A percentile compares a stretch with the other conserved stretches of the same genome.
These are phyloP conservation scores for Kodamaea arcana DNA, from an alignment of 1,139 yeast genomes.

Conservation along the genomic window DNA sequence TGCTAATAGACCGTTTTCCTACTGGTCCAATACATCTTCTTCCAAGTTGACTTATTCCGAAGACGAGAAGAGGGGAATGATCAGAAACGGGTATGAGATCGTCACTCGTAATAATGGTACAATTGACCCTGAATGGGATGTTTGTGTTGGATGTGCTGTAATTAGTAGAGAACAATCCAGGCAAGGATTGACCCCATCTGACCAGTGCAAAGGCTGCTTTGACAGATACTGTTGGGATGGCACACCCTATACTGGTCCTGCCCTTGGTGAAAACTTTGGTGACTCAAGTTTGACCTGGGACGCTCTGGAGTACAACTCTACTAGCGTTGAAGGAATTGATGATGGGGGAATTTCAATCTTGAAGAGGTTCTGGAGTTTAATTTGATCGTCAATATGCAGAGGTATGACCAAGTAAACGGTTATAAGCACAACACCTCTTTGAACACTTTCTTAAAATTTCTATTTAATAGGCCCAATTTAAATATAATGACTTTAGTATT, in stretches of 20 bases:
- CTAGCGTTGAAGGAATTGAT: conserved; percentile 6
- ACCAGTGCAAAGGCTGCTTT: conserved; percentile 72
- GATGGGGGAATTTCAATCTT: conserved; percentile 3
- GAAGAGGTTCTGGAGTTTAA: too few relatives aligned
- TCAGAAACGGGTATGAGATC: conserved; percentile 77
- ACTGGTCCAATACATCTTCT: conserved; percentile 16
- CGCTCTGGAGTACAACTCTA: conserved; percentile 6
- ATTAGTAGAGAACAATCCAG: conserved; percentile 80
- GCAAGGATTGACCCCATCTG: conserved; percentile 54
- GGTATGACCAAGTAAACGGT: too few relatives aligned
- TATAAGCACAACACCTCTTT: too few relatives aligned
- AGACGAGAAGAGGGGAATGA: conserved; percentile 55
- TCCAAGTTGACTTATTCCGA: conserved; percentile 24
- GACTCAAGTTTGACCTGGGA: conserved; percentile 9
- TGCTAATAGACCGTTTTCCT: conserved; percentile 21
- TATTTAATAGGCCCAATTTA: too few relatives aligned
- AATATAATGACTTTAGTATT: too few relatives aligned
- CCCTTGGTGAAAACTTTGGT: conserved; percentile 14
- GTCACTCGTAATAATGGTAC: conserved; percentile 71
- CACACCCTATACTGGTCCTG: conserved; percentile 10
- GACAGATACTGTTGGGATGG: conserved; percentile 83
- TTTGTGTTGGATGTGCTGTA: conserved; percentile 86
- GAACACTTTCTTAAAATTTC: too few relatives aligned
- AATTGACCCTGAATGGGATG: conserved; percentile 65
- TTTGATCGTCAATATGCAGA: too few relatives aligned